Base-by-base conservation (phyloP, 352 stramenopile genomes). In the Halophytophthora polymorphica region DNA sequence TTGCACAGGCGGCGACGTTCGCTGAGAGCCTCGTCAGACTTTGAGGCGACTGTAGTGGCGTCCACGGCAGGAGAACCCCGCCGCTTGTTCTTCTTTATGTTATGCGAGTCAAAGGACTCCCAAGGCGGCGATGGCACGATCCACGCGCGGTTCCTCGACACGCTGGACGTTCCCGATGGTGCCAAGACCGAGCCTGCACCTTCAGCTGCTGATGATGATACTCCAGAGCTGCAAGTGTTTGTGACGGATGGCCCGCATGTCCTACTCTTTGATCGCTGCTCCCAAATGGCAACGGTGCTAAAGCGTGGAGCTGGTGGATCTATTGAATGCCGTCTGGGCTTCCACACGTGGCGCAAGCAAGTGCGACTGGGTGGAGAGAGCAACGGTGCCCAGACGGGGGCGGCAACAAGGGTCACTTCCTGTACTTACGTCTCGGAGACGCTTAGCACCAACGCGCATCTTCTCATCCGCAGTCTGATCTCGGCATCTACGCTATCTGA, bases 221-320 rank as follows among this genome's bases (percentile, higher is more conserved):
- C 14, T 6, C 45, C 50, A 2, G 39, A 42, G 6, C 35, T 73
- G 15, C 68, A 79, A 15, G 45, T 69, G 35, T 56, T 66, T 34
- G 5, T 80, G 21, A 49, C 45, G 4, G 65, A 82, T 23, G 73
- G 73, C 37, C 73, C 73, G 1, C 41, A 65, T 25, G 46, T 66
- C 12, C n/a, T 80, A 14, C 46, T 80, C 7, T 68, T 71, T 53
- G 23, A 67, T 7, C 35, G 35, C 28, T 40, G 19, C 8, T 60
- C 35, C 17, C 48, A 64, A 50, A 34, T 40, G 18, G 43, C 44
- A 15, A 69, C 38, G 22, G 17, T 69, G 35, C 50, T 72, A 41
- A 70, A 51, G 21, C 51, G 74, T 5, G 45, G 52, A 44, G 49
- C 46, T 62, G 7, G 14, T 18, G 59, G 14, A 8, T 49, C 33